phyloP scores from a whole-genome alignment of 1,139 yeast genomes.

The Suhomyces coccinellae region DNA sequence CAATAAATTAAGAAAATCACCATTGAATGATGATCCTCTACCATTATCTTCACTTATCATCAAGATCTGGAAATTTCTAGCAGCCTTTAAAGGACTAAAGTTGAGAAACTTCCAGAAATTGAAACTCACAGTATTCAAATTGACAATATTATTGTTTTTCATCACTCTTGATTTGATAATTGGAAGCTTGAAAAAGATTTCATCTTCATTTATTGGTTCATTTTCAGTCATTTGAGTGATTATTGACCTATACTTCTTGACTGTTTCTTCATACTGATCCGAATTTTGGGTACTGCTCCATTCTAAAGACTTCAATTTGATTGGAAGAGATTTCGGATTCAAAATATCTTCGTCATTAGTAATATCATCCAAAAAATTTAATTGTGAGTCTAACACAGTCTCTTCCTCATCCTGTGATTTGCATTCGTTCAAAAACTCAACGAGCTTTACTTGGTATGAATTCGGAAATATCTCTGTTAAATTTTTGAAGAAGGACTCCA shows the following conservation, averaged over 20 bases:
- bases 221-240: constrained; percentile 17
- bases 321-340: constrained; percentile 31
- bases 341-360: constrained; percentile 31
- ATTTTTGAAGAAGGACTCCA: not conserved
- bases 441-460: constrained; percentile 33
- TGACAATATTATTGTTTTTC: constrained; percentile 33
- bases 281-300: constrained; percentile 37
- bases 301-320: constrained; percentile 29
- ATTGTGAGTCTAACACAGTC: constrained; percentile 32
- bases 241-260: constrained; percentile 25
- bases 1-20: constrained; percentile 42
- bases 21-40: constrained; percentile 13
- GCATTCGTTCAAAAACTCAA: constrained; percentile 33
- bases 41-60: constrained; percentile 38
- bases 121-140: constrained; percentile 39
- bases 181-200: constrained; percentile 26
- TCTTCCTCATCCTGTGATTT: constrained; percentile 19
- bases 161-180: constrained; percentile 29
- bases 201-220: constrained; percentile 14
- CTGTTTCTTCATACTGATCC: constrained; percentile 22
- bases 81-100: constrained; percentile 51
- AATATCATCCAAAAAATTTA: constrained; percentile 43
- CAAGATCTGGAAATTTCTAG: constrained; percentile 55
- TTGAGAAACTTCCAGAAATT: constrained; percentile 58
- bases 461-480: constrained; percentile 34